Evolutionary conservation across 2,329 filamentous ascomycete species (phyloP).

Genomic region (Myrmaecium sp.): DNA sequence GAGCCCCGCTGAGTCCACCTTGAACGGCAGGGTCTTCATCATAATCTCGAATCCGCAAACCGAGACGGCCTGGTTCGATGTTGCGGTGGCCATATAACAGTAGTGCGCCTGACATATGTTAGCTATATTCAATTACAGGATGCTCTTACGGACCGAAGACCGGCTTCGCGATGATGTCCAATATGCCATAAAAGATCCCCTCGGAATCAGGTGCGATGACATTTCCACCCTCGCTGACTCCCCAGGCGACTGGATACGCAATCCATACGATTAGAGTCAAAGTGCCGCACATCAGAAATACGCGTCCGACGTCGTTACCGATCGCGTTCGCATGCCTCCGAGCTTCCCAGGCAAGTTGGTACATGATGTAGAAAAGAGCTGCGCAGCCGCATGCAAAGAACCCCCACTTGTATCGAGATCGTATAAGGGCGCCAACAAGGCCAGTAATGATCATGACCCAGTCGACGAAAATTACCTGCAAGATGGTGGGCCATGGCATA

Average conservation of each 20-base stretch:
- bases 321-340: conserved; percentile 38
- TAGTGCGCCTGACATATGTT: too few relatives aligned
- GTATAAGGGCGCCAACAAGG: conserved; percentile 47
- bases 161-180: conserved; percentile 49
- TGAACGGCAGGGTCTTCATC: conserved; percentile 20
- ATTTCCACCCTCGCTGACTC: conserved; percentile 46
- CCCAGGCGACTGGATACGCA: conserved; percentile 49
- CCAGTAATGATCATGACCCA: conserved; percentile 51
- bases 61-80: conserved; percentile 41
- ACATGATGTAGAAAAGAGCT: conserved; percentile 42
- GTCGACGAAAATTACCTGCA: conserved; percentile 45
- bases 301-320: conserved; percentile 34
- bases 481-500: conserved; percentile 46
- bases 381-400: conserved; percentile 40
- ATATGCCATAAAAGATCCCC: conserved; percentile 49
- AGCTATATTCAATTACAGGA: too few relatives aligned
- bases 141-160: too few relatives aligned
- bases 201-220: conserved; percentile 49
- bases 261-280: conserved; percentile 46
- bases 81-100: conserved; percentile 46
- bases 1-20: conserved; percentile 7
- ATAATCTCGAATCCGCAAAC: conserved; percentile 34
- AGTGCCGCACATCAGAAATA: conserved; percentile 39
- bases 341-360: conserved; percentile 39
- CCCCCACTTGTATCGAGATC: conserved; percentile 49